Conservation (phyloP, 306 rosid genomes). For the Inga laurina region DNA sequence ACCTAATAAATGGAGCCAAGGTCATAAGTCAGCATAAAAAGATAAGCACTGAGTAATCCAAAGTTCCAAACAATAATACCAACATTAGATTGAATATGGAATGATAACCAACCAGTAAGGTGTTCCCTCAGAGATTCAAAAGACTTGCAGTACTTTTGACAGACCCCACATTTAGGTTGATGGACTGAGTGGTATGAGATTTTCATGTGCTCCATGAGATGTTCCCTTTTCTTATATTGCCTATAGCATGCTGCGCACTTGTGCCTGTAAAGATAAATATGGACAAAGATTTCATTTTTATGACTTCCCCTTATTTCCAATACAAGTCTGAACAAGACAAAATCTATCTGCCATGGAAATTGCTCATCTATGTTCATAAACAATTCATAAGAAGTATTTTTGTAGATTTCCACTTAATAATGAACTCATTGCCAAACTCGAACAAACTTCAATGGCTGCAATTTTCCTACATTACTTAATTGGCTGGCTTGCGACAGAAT, state of each 20-base stretch:
- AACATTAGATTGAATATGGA: constrained; percentile 17
- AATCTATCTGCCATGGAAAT: not conserved
- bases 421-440: constrained; percentile 18
- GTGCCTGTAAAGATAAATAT: constrained; percentile 45
- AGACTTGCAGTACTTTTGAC: constrained; percentile 75
- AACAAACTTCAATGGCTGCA: constrained; percentile 6
- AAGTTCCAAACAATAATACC: not conserved
- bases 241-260: constrained; percentile 80
- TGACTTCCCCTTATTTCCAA: not conserved
- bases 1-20: constrained; percentile 45
- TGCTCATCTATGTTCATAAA: not conserved
- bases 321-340: not conserved
- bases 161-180: constrained; percentile 73
- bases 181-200: constrained; percentile 64
- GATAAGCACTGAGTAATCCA: constrained; percentile 19
- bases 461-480: constrained; percentile 25
- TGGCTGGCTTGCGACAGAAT: not conserved
- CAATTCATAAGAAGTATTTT: not conserved
- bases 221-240: constrained; percentile 74
- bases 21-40: constrained; percentile 13
- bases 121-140: constrained; percentile 87
- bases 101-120: constrained; percentile 53
- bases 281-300: not conserved
- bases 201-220: constrained; percentile 76
- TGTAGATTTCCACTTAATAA: not conserved